A percentile compares a stretch with the other conserved stretches of the same genome.
These are phyloP conservation scores for Leersia perrieri DNA, from an alignment of 176 grass and related monocot species.

Conservation along the genomic window DNA sequence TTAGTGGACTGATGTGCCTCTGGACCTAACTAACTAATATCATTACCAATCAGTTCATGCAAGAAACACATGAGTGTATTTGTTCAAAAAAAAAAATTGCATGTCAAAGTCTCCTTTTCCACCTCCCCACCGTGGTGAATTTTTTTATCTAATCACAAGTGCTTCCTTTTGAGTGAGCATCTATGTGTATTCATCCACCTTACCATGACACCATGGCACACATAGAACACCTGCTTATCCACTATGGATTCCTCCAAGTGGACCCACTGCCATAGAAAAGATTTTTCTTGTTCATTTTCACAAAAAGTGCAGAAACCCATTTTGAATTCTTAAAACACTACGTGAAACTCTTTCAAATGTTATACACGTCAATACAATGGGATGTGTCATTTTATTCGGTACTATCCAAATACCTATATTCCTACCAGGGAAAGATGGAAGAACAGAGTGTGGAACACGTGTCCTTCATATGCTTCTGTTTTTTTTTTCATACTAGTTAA, in stretches of 20 bases:
- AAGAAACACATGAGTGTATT: slow-evolving; percentile 4
- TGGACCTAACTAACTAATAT: slow-evolving; percentile 14
- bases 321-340: not conserved
- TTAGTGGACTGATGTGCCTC: slow-evolving; percentile 4
- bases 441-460: slow-evolving; percentile 22
- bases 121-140: slow-evolving; percentile 18
- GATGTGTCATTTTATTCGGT: slow-evolving; percentile 17
- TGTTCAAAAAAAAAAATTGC: not conserved
- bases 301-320: not conserved
- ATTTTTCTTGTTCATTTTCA: slow-evolving; percentile 3
- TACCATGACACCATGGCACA: not conserved
- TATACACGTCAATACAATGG: not conserved
- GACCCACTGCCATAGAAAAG: slow-evolving; percentile 5
- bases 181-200: slow-evolving; percentile 34
- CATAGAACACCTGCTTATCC: slow-evolving; percentile 50
- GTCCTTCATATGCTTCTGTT: slow-evolving; percentile 12
- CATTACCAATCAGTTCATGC: not conserved
- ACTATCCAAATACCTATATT: slow-evolving; percentile 1
- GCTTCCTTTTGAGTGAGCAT: slow-evolving; percentile 58
- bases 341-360: not conserved
- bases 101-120: slow-evolving; percentile 28
- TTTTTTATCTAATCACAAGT: slow-evolving; percentile 24
- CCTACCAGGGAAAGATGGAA: not conserved
- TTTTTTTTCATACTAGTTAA: no score
- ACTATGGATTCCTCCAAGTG: slow-evolving; percentile 41